Evolutionary conservation across 257 asterid species (phyloP).

Genomic region (Plectranthus barbatus): DNA sequence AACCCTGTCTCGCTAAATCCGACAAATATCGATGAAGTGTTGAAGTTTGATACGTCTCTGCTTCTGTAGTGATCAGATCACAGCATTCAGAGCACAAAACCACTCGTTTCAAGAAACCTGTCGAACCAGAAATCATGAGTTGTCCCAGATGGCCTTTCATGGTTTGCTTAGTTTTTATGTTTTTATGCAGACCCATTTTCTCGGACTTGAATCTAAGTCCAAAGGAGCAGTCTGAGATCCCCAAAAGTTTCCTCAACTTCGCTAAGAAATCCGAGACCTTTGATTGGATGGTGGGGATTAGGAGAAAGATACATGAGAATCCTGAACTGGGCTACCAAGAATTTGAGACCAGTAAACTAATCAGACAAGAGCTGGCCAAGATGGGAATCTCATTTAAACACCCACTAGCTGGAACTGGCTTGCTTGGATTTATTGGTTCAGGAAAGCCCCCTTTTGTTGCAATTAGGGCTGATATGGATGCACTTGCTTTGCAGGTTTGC

Average conservation of each 20-base stretch:
- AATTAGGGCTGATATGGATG: conserved; percentile 99
- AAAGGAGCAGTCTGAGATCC: conserved; percentile 37
- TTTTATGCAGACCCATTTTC: conserved; percentile 13
- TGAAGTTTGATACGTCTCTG: not conserved
- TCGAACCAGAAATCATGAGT: conserved; percentile 1
- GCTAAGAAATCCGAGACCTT: conserved; percentile 59
- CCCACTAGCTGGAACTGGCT: conserved; percentile 85
- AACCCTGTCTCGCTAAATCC: not conserved
- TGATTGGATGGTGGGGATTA: conserved; percentile 75
- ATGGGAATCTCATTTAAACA: conserved; percentile 67
- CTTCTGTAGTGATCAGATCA: not conserved
- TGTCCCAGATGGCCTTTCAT: not conserved
- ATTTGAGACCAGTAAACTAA: conserved; percentile 83
- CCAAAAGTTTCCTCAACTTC: conserved; percentile 44
- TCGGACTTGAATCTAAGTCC: conserved; percentile 21
- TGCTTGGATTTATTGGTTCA: conserved; percentile 68
- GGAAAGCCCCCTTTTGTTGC: conserved; percentile 88
- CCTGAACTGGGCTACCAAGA: conserved; percentile 89
- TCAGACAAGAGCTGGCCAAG: conserved; percentile 76
- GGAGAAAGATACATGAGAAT: conserved; percentile 82
- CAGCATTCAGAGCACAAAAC: no score
- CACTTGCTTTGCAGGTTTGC: conserved; percentile 72
- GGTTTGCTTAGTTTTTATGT: not conserved
- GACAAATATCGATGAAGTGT: not conserved
- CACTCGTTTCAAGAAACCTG: not conserved